A percentile compares a stretch with the other conserved stretches of the same genome.
Conservation (phyloP, 768 basidiomycete species). For the Amanita phalloides region DNA sequence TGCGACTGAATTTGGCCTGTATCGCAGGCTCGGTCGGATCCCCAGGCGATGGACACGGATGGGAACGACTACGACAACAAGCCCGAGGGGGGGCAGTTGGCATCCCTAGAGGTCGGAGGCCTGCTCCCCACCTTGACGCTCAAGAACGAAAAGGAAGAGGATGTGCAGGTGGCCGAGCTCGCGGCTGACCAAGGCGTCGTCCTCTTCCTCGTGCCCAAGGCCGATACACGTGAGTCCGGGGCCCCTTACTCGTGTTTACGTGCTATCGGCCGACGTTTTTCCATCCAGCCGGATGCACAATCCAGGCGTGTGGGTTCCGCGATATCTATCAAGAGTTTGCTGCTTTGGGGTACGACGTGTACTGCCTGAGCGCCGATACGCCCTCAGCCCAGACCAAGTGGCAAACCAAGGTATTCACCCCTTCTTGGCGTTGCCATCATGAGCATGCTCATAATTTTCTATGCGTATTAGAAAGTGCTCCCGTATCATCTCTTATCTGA, state of each 20-base stretch:
- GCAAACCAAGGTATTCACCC: constrained; percentile 63
- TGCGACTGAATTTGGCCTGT: too few relatives aligned
- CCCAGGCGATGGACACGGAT: constrained; percentile 1
- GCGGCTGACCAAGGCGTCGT: constrained; percentile 66
- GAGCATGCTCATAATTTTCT: neutral
- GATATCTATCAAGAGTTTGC: constrained; percentile 75
- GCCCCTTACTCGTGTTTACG: neutral
- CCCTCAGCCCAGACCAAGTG: constrained; percentile 70
- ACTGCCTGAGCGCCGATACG: constrained; percentile 76
- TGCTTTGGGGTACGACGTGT: constrained; percentile 57
- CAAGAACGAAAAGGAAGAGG: constrained; percentile 79
- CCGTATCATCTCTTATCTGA: constrained; percentile 86
- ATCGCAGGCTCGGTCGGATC: constrained; percentile 6
- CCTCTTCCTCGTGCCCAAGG: constrained; percentile 77
- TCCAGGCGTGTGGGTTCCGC: constrained; percentile 86
- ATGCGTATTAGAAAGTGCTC: constrained; percentile 52
- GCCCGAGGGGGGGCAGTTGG: constrained; percentile 1
- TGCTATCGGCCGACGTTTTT: neutral
- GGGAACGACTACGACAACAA: constrained; percentile 12
- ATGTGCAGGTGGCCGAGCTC: constrained; percentile 56
- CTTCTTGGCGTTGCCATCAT: neutral
- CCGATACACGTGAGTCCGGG: constrained; percentile 60
- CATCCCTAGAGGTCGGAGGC: constrained; percentile 47
- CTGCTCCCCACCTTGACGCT: constrained; percentile 61
- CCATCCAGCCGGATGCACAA: constrained; percentile 73